These are phyloP conservation scores for Medicago arabica DNA, from an alignment of 306 rosid genomes.

Conservation along the genomic window DNA sequence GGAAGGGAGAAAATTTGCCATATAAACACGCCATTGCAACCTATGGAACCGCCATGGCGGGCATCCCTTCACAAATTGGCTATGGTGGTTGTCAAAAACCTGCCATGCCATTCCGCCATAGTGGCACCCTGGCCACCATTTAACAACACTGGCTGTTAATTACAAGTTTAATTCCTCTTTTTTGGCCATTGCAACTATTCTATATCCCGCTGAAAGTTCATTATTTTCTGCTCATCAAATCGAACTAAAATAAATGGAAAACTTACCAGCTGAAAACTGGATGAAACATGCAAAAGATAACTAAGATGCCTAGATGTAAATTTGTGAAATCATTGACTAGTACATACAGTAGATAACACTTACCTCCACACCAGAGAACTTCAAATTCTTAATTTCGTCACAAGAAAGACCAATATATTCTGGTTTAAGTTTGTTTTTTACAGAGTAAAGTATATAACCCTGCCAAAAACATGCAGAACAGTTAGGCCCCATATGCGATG, in stretches of 20 bases:
- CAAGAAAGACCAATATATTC: constrained; percentile 69
- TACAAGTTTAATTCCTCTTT: neutral
- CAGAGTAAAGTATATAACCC: constrained; percentile 82
- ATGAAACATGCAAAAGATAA: neutral
- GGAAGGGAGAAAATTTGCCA: no score
- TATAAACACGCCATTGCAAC: no score
- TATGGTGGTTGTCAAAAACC: no score
- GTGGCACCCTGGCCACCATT: no score
- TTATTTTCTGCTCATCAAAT: constrained; percentile 27
- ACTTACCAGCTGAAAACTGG: constrained; percentile 7
- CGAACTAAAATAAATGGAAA: constrained; percentile 24
- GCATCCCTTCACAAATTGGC: no score
- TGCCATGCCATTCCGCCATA: no score
- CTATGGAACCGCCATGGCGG: no score
- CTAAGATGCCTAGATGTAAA: constrained; percentile 22
- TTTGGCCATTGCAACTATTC: neutral
- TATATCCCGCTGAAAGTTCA: neutral
- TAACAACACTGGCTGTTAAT: neutral
- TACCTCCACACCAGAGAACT: constrained; percentile 86
- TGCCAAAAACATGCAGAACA: constrained; percentile 51
- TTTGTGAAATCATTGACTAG: constrained; percentile 36
- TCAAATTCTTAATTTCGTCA: constrained; percentile 71
- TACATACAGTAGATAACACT: constrained; percentile 48
- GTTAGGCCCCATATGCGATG: constrained; percentile 1
- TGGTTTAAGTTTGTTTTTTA: constrained; percentile 79